phyloP scores from a whole-genome alignment of 805 yeast genomes.

The Starmerella etchellsii region DNA sequence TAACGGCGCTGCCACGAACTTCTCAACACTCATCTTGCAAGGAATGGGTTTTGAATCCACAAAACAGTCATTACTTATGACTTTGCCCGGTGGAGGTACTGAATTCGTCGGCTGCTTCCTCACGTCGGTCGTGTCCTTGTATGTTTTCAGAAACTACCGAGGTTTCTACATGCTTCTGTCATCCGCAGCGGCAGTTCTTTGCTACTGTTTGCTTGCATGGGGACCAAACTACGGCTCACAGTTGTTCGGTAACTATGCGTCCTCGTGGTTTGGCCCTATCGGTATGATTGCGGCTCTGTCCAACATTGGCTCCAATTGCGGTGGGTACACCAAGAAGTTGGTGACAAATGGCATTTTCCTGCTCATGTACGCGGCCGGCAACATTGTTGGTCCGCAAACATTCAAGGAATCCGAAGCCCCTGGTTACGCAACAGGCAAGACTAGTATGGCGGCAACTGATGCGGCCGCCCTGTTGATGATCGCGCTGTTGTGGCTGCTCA shows the following conservation, averaged over 20 bases:
- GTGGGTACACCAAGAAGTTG: conserved; percentile 46
- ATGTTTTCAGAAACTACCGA: conserved; percentile 6
- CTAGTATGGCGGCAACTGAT: conserved; percentile 43
- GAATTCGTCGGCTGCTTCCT: conserved; percentile 22
- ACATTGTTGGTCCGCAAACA: conserved; percentile 47
- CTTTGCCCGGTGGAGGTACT: conserved; percentile 35
- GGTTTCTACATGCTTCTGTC: conserved; percentile 9
- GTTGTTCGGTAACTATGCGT: conserved; percentile 16
- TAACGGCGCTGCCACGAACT: conserved; percentile 44
- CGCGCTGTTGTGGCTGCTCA: not conserved
- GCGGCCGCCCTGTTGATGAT: conserved; percentile 29
- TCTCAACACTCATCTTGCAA: conserved; percentile 34
- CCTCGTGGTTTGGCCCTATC: conserved; percentile 5
- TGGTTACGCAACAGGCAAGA: conserved; percentile 44
- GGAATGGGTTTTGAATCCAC: conserved; percentile 33
- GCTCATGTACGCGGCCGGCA: conserved; percentile 42
- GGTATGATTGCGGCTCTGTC: conserved; percentile 20
- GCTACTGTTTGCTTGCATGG: conserved; percentile 18
- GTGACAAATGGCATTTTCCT: conserved; percentile 35
- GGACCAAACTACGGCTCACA: conserved; percentile 15
- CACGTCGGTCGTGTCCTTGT: conserved; percentile 8
- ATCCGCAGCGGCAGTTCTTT: conserved; percentile 7
- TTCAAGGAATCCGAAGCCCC: conserved; percentile 51
- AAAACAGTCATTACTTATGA: conserved; percentile 32
- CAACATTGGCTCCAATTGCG: conserved; percentile 34